Conservation (phyloP, 371 early-diverging fungal species). For the Actinomortierella wolfii region DNA sequence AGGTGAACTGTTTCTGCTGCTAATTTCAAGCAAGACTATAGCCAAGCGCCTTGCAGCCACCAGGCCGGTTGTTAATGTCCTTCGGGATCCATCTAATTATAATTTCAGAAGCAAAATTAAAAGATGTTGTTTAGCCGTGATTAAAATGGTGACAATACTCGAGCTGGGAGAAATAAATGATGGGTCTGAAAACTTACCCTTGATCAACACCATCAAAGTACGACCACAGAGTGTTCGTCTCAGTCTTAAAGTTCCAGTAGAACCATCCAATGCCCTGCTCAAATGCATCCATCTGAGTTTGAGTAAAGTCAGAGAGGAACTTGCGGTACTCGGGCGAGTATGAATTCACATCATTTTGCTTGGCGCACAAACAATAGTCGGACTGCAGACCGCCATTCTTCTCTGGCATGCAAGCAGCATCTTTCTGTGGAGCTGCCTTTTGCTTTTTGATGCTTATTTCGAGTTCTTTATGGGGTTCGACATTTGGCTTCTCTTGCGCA, state of each 20-base stretch:
- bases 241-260: conserved; percentile 84
- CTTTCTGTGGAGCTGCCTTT: too few species aligned
- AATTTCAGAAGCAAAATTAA: too few species aligned
- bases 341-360: conserved; percentile 37
- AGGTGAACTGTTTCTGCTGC: too few species aligned
- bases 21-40: background rate
- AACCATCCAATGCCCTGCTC: conserved; percentile 70
- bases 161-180: too few species aligned
- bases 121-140: too few species aligned
- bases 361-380: conserved; percentile 45
- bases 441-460: too few species aligned
- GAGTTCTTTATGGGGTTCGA: too few species aligned
- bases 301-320: conserved; percentile 48
- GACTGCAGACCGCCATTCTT: too few species aligned
- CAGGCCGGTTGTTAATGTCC: conserved; percentile 38
- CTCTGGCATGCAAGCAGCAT: too few species aligned
- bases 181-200: conserved; percentile 6
- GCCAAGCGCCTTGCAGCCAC: conserved; percentile 28
- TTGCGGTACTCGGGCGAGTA: conserved; percentile 47
- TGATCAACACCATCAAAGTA: conserved; percentile 57
- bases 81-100: conserved; percentile 38
- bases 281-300: conserved; percentile 60
- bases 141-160: too few species aligned
- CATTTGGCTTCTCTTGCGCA: too few species aligned
- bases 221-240: conserved; percentile 75